Evolutionary conservation across 805 yeast genomes (phyloP), one percentile per base, ranked within the genome.

Genomic region (Zygotorulaspora sp.): DNA sequence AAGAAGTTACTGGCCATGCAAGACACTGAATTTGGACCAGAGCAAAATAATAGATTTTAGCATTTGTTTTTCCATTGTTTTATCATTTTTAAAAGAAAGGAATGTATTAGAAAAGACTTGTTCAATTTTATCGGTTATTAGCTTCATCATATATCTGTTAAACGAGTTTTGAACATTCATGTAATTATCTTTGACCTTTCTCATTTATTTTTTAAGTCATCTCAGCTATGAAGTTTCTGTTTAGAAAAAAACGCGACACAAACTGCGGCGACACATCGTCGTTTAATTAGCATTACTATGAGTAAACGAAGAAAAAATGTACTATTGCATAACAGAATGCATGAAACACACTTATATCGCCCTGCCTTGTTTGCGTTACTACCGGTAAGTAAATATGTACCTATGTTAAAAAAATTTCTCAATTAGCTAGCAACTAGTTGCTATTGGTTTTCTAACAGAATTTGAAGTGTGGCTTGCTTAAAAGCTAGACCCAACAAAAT

Each of bases 1-100:
- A 66, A 41, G 96, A 87, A 58, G 73, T 77, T 14, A 62, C 56
- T 22, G 70, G 68, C 0, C 65, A 65, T 40, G 58, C 63, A 36
- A 63, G 57, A 40, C 70, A 66, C 43, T 66, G 41, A 52, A 14
- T 9, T 25, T 13, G 29, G 30, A 19, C 30, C 22, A 26, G 14
- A 26, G 10, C 10, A 21, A 10, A 21, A 21, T 7, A 7, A 10
- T 10, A 10, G 10, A 21, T 8, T 10, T 21, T 8, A 8, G 23
- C 23, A 21, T 21, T 7, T 21, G 17, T 26, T 12, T n/a, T 26
- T 17, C 11, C 30, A 26, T 26, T 17, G 15, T n/a, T 14, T n/a
- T 14, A 12, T 26, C 17, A 14, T 26, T 26, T n/a, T 26, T n/a
- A n/a, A n/a, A n/a, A n/a, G n/a, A n/a, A n/a, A n/a, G n/a, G n/a